Evolutionary conservation across 129 eudicot genomes (phyloP), one percentile per base, ranked within the genome.

Genomic region (Kitagawia praeruptora): DNA sequence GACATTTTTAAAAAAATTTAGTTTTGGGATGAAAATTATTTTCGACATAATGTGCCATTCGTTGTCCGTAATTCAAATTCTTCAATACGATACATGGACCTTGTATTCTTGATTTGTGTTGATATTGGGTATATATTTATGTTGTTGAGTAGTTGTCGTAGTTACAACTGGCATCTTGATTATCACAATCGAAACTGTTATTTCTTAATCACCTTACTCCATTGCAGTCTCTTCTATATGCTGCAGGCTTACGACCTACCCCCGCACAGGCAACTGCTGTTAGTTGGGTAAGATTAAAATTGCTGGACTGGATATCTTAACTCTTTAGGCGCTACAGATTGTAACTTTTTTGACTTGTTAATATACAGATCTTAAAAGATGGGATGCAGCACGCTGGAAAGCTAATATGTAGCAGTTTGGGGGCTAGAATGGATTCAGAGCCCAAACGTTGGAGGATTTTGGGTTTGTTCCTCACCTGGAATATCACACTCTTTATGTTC

Each of bases 201-300:
- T 46, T 27, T 79, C 77, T 81, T 49, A 72, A 34, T 69, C 75
- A 54, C 70, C 84, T 81, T 82, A 82, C 70, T 79, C 74, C 84
- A 74, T 87, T 90, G 88, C 93, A 92, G 99, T 96, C 99, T 42
- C 86, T 96, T 78, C 89, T 96, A 78, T 96, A 81, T 85, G 99
- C 97, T 87, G 99, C 99, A 82, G 99, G 99, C 72, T 88, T 96
- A 75, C 90, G 99, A 71, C 98, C 97, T 75, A 87, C 97, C 63
- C 99, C 98, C 28, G 99, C 98, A 58, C 99, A 96, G 87, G 97
- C 99, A 18, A 96, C 99, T 34, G 99, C 93, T 19, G 97, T 88
- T 64, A 96, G 99, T 82, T 96, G 99, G 99, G 99, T 92, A 82
- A 90, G 90, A 77, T 79, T 16, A 47, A 73, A 48, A 18, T 61